Percentiles rank a stretch among this genome's conserved stretches.
These are phyloP conservation scores for Phaeophleospora eucalypticola DNA, from an alignment of 2,329 filamentous ascomycete species.

Conservation along the genomic window DNA sequence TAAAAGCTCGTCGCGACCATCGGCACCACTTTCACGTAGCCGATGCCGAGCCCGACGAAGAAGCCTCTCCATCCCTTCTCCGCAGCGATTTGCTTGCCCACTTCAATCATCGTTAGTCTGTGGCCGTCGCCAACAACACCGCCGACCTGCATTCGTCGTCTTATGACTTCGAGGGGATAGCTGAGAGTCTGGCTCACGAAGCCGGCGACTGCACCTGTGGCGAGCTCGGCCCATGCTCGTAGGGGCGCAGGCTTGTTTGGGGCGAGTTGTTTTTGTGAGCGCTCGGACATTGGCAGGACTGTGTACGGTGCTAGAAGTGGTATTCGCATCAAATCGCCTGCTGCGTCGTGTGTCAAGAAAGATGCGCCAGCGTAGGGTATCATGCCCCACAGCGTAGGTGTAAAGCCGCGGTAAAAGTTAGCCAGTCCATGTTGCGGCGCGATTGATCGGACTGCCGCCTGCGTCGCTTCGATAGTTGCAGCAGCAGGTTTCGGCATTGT, in stretches of 20 bases:
- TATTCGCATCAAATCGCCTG: slow-evolving; percentile 75
- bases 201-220: slow-evolving; percentile 79
- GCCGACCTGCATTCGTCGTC: slow-evolving; percentile 91
- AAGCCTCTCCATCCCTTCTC: slow-evolving; percentile 78
- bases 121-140: slow-evolving; percentile 90
- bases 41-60: slow-evolving; percentile 89
- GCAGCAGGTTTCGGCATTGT: slow-evolving; percentile 29
- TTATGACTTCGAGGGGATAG: slow-evolving; percentile 89
- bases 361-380: slow-evolving; percentile 93
- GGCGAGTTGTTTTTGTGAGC: slow-evolving; percentile 34
- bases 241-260: slow-evolving; percentile 63
- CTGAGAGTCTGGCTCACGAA: slow-evolving; percentile 86
- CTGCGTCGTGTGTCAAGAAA: slow-evolving; percentile 90
- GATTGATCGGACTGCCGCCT: slow-evolving; percentile 46
- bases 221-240: slow-evolving; percentile 80
- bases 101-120: slow-evolving; percentile 72
- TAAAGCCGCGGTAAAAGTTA: slow-evolving; percentile 96
- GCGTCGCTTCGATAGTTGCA: slow-evolving; percentile 42
- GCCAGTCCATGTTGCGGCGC: slow-evolving; percentile 64
- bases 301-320: slow-evolving; percentile 67
- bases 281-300: slow-evolving; percentile 60
- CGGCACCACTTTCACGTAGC: slow-evolving; percentile 89
- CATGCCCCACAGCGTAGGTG: slow-evolving; percentile 88
- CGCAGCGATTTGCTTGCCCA: slow-evolving; percentile 66
- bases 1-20: slow-evolving; percentile 74